Conservation (phyloP, 805 yeast genomes). For the Starmerella kuoi region DNA sequence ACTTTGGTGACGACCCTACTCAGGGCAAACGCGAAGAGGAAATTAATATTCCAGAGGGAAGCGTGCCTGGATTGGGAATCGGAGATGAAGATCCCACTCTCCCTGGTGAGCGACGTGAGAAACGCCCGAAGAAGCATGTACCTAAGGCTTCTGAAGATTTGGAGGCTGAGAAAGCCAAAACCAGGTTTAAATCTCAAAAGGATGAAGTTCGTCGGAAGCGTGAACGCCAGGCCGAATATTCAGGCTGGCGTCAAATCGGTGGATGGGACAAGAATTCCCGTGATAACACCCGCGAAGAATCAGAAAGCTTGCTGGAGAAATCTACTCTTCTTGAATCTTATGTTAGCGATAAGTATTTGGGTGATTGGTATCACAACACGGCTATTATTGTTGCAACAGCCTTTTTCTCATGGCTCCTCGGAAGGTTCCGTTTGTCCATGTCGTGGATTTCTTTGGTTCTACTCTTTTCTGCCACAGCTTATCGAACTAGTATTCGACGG, state of each 20-base stretch:
- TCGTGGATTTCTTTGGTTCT: conserved; percentile 72
- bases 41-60: conserved; percentile 18
- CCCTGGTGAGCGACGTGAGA: conserved; percentile 17
- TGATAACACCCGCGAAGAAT: conserved; percentile 34
- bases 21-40: conserved; percentile 5
- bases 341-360: conserved; percentile 64
- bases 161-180: conserved; percentile 9
- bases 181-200: conserved; percentile 6
- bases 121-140: conserved; percentile 6
- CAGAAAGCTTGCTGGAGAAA: conserved; percentile 55
- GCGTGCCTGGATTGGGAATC: conserved; percentile 22
- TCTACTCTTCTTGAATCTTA: conserved; percentile 66
- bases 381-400: conserved; percentile 58
- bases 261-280: conserved; percentile 60
- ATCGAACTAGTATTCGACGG: conserved; percentile 72
- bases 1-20: background rate
- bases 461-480: conserved; percentile 49
- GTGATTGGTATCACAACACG: conserved; percentile 95
- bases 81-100: conserved; percentile 21
- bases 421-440: conserved; percentile 61
- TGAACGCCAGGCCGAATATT: conserved; percentile 46
- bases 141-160: conserved; percentile 6
- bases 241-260: conserved; percentile 93
- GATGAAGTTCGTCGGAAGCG: conserved; percentile 35
- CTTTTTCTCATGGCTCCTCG: conserved; percentile 62